Percentiles rank a stretch among this genome's conserved stretches.
Evolutionary conservation across 164 flowering plant genomes (phyloP).

Genomic region (Berberis vulgaris): DNA sequence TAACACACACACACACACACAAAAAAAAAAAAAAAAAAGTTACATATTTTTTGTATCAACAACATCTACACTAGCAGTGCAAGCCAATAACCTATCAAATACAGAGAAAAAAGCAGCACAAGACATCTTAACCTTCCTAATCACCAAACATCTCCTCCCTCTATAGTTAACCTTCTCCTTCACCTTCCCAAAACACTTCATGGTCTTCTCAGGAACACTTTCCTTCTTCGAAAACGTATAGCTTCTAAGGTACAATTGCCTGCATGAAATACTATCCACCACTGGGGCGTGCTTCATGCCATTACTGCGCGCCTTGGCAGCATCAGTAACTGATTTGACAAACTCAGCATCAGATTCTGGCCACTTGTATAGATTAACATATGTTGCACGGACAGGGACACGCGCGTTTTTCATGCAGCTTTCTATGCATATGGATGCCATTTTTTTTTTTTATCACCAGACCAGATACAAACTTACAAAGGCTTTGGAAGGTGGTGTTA

Average conservation of each 20-base stretch:
- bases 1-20: too few species aligned
- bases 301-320: constrained; percentile 27
- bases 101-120: constrained; percentile 28
- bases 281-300: constrained; percentile 18
- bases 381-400: constrained; percentile 37
- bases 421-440: constrained; percentile 36
- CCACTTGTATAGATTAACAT: constrained; percentile 61
- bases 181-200: constrained; percentile 36
- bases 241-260: constrained; percentile 75
- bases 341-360: constrained; percentile 70
- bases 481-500: too few species aligned
- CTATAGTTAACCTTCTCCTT: constrained; percentile 11
- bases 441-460: constrained; percentile 6
- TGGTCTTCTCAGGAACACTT: constrained; percentile 37
- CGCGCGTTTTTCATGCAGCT: constrained; percentile 30
- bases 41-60: constrained; percentile 13
- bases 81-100: constrained; percentile 41
- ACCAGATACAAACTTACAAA: too few species aligned
- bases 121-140: constrained; percentile 34
- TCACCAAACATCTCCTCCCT: constrained; percentile 13
- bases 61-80: constrained; percentile 54
- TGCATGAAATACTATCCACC: constrained; percentile 73
- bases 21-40: too few species aligned
- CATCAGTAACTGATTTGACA: constrained; percentile 24
- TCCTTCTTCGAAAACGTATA: constrained; percentile 77